Conservation (phyloP, 1,284 basidiomycete species). For the Cutaneotrichosporon curvatum region DNA sequence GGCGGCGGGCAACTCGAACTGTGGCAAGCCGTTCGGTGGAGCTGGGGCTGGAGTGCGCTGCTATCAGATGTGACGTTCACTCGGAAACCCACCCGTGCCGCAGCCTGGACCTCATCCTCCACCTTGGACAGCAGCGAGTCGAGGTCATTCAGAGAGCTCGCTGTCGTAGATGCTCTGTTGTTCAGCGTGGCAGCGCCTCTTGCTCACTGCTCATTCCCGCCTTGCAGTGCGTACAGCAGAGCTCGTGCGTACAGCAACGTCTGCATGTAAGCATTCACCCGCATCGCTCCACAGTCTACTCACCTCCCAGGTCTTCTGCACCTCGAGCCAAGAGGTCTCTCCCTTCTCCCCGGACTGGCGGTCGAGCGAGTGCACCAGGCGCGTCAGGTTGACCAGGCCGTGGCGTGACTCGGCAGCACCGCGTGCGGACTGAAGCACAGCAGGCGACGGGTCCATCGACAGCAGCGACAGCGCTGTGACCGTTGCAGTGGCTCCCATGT, state of each 20-base stretch:
- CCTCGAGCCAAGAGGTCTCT: conserved; percentile 21
- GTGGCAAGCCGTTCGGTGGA: conserved; percentile 5
- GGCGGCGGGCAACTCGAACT: conserved; percentile 10
- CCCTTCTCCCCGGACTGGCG: conserved; percentile 4
- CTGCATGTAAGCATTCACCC: conserved; percentile 12
- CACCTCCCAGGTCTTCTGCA: conserved; percentile 42
- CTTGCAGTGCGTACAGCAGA: conserved; percentile 25
- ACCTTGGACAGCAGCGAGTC: conserved; percentile 14
- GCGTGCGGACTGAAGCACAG: conserved; percentile 24
- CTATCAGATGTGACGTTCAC: not conserved
- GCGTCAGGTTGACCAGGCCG: conserved; percentile 39
- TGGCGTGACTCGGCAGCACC: conserved; percentile 30
- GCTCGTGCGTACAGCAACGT: conserved; percentile 35
- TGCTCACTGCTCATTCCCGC: conserved; percentile 33
- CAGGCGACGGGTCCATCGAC: conserved; percentile 23
- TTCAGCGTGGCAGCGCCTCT: not conserved
- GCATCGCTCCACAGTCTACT: not conserved
- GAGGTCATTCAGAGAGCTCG: conserved; percentile 15
- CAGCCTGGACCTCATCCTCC: conserved; percentile 13
- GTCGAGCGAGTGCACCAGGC: conserved; percentile 36
- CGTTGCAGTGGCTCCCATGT: not conserved
- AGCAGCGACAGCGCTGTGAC: conserved; percentile 15
- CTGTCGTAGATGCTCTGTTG: conserved; percentile 23
- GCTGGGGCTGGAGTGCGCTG: conserved; percentile 11
- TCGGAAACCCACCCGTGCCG: conserved; percentile 5